A percentile compares a stretch with the other conserved stretches of the same genome.
These are phyloP conservation scores for Podospora conica DNA, from an alignment of 495 filamentous ascomycete species.

Conservation along the genomic window DNA sequence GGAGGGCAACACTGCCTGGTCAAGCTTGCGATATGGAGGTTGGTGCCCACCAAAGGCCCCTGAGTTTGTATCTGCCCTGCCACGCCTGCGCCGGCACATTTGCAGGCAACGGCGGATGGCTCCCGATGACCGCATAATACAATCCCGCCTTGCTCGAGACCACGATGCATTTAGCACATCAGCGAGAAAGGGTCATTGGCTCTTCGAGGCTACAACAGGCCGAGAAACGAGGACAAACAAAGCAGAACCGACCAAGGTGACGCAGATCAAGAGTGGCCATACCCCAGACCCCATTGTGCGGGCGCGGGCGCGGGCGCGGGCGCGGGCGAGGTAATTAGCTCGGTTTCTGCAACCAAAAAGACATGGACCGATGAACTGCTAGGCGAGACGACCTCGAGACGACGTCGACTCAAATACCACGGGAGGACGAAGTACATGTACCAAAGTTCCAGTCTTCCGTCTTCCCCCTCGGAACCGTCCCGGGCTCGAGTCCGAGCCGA, in stretches of 20 bases:
- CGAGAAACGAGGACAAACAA: neutral
- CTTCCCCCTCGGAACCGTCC: neutral
- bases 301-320: no score
- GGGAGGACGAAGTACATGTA: neutral
- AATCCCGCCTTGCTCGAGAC: neutral
- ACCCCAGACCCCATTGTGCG: neutral
- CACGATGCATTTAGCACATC: neutral
- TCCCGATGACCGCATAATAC: neutral
- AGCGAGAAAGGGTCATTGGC: neutral
- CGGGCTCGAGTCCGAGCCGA: neutral
- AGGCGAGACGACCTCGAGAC: neutral
- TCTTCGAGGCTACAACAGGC: neutral
- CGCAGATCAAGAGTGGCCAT: neutral
- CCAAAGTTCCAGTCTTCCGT: neutral
- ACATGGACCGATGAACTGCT: neutral
- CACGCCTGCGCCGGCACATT: neutral
- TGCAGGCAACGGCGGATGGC: neutral
- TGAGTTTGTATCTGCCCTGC: neutral
- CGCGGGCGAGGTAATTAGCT: neutral
- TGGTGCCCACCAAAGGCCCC: neutral
- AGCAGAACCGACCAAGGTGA: neutral
- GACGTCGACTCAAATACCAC: neutral
- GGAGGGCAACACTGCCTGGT: neutral
- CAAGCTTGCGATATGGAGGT: neutral
- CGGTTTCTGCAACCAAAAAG: neutral